These are phyloP conservation scores for Cryptosporidium canis DNA, from an alignment of 169 alveolate genomes.

Conservation along the genomic window DNA sequence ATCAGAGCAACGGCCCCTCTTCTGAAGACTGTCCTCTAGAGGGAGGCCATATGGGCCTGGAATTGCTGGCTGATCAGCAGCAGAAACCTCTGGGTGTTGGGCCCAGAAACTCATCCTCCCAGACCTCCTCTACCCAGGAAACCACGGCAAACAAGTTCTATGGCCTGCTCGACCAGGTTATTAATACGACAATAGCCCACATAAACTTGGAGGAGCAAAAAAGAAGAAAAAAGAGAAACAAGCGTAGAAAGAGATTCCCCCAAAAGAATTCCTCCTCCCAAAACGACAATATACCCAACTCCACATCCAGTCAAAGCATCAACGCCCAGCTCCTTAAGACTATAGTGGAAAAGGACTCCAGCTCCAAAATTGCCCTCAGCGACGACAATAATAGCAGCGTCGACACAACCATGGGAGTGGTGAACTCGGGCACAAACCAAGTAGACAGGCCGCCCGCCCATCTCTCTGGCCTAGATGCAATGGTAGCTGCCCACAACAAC, in stretches of 20 bases:
- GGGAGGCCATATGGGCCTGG: neutral
- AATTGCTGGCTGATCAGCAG: neutral
- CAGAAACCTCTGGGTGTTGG: neutral
- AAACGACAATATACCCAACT: neutral
- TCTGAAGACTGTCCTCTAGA: neutral
- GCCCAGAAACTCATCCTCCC: neutral
- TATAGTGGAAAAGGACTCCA: slow-evolving; percentile 22
- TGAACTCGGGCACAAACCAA: slow-evolving; percentile 35
- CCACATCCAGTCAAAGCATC: neutral
- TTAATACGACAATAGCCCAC: slow-evolving; percentile 4
- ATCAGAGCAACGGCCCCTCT: neutral
- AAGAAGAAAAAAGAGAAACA: neutral
- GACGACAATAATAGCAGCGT: slow-evolving; percentile 62
- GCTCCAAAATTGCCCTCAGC: slow-evolving; percentile 3
- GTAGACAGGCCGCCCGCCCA: slow-evolving; percentile 3
- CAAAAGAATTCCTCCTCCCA: neutral
- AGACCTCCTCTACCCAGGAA: slow-evolving; percentile 10
- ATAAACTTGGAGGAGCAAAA: neutral
- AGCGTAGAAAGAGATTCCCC: neutral
- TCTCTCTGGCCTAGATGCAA: slow-evolving; percentile 51
- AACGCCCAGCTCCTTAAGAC: neutral
- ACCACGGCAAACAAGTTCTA: neutral
- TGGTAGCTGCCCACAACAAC: slow-evolving; percentile 53
- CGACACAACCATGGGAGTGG: slow-evolving; percentile 66
- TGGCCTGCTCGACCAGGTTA: slow-evolving; percentile 13